Percentiles rank a stretch among this genome's conserved stretches.
Evolutionary conservation across 2,329 filamentous ascomycete genomes (phyloP).

Genomic region (Aspergillus awamori): DNA sequence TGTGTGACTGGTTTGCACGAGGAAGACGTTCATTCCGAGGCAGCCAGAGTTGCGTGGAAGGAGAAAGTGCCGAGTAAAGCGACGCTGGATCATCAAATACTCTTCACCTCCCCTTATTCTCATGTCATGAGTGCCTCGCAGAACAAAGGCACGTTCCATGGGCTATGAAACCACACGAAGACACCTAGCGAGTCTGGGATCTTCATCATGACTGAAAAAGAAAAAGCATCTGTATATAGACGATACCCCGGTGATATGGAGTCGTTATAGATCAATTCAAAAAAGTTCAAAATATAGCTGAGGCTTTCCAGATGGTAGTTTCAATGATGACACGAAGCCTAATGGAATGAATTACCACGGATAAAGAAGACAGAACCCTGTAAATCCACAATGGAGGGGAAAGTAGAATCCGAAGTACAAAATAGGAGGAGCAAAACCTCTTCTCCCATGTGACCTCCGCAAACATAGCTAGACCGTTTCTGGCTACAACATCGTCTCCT

Average conservation of each 20-base stretch:
- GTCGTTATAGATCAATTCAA: conserved; percentile 1
- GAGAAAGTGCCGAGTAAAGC: conserved; percentile 2
- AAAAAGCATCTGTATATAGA: conserved; percentile 13
- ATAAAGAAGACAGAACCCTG: neutral
- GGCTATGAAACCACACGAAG: neutral
- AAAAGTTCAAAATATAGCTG: conserved; percentile 12
- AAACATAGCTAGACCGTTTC: neutral
- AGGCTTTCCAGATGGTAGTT: neutral
- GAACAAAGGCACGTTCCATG: neutral
- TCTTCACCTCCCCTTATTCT: neutral
- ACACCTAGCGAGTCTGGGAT: neutral
- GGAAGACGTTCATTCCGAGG: conserved; percentile 35
- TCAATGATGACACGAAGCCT: neutral
- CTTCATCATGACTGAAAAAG: neutral
- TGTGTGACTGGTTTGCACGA: conserved; percentile 40
- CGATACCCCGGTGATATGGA: conserved; percentile 12
- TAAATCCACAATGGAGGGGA: neutral
- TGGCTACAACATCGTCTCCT: neutral
- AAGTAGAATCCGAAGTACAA: neutral
- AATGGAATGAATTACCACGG: neutral
- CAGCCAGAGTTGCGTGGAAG: conserved; percentile 15
- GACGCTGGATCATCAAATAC: conserved; percentile 7
- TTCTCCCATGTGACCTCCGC: neutral
- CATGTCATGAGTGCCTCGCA: neutral
- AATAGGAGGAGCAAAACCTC: neutral